phyloP scores from a whole-genome alignment of 2,329 filamentous ascomycete species.

The Nakataea oryzae region DNA sequence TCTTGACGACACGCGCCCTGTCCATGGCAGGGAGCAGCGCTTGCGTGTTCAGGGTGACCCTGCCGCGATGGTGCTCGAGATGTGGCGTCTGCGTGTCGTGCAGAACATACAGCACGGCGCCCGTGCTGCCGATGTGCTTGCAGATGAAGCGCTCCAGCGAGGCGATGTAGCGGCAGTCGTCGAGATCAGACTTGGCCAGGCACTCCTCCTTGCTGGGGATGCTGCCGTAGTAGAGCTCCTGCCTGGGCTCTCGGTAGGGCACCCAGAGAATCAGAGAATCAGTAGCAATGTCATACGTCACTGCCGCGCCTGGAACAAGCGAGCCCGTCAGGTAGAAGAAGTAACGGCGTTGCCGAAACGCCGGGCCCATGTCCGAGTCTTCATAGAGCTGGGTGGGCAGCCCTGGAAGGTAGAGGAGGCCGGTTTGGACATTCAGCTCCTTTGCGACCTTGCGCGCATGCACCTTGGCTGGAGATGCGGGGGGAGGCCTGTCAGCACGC shows the following conservation, averaged over 20 bases:
- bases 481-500: constrained; percentile 2
- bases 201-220: constrained; percentile 52
- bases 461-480: constrained; percentile 31
- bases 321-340: constrained; percentile 49
- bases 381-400: constrained; percentile 39
- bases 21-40: constrained; percentile 65
- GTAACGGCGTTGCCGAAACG: constrained; percentile 48
- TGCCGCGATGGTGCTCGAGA: constrained; percentile 15
- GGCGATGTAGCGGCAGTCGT: constrained; percentile 52
- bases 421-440: constrained; percentile 35
- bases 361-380: constrained; percentile 46
- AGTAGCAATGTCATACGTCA: constrained; percentile 45
- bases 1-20: constrained; percentile 70
- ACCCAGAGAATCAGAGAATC: constrained; percentile 66
- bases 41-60: constrained; percentile 32
- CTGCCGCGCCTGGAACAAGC: constrained; percentile 41
- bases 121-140: constrained; percentile 26
- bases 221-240: constrained; percentile 53
- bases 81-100: constrained; percentile 20
- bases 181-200: constrained; percentile 53
- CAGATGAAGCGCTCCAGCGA: constrained; percentile 38
- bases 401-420: constrained; percentile 46
- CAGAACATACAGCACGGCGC: constrained; percentile 31
- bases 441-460: constrained; percentile 46
- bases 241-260: constrained; percentile 52